These are phyloP conservation scores for Pseudocercospora eumusae DNA, from an alignment of 2,329 filamentous ascomycete genomes.

Conservation along the genomic window DNA sequence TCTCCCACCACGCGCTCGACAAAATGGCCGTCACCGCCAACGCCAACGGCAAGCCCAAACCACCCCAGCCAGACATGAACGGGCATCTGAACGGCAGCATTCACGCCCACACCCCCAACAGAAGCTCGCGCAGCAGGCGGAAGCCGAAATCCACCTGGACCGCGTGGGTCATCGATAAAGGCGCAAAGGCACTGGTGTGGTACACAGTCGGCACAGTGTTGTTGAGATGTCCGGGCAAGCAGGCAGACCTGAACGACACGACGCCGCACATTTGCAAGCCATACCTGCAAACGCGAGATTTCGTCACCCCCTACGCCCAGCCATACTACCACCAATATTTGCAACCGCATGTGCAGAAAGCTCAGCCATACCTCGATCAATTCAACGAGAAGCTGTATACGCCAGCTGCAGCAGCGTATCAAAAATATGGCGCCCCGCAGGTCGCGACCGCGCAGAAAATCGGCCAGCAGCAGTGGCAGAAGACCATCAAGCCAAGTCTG, in stretches of 20 bases:
- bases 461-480: conserved; percentile 73
- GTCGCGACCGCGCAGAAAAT: conserved; percentile 68
- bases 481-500: conserved; percentile 73
- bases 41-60: conserved; percentile 15
- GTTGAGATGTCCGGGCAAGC: conserved; percentile 75
- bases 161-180: conserved; percentile 35
- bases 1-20: not conserved
- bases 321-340: conserved; percentile 87
- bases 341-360: conserved; percentile 75
- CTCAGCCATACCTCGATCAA: conserved; percentile 68
- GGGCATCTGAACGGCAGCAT: conserved; percentile 26
- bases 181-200: conserved; percentile 71
- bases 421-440: conserved; percentile 73
- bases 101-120: conserved; percentile 14
- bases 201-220: conserved; percentile 78
- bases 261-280: conserved; percentile 80
- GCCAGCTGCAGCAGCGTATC: conserved; percentile 64
- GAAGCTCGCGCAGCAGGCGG: conserved; percentile 24
- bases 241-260: conserved; percentile 65
- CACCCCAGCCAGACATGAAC: conserved; percentile 25
- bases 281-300: conserved; percentile 68
- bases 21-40: conserved; percentile 7
- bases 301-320: conserved; percentile 70
- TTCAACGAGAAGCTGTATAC: conserved; percentile 64
- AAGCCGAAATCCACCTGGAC: conserved; percentile 25